Percentiles rank a stretch among this genome's conserved stretches.
phyloP scores from a whole-genome alignment of 148 eudicot genomes.

The Diospyros lotus region DNA sequence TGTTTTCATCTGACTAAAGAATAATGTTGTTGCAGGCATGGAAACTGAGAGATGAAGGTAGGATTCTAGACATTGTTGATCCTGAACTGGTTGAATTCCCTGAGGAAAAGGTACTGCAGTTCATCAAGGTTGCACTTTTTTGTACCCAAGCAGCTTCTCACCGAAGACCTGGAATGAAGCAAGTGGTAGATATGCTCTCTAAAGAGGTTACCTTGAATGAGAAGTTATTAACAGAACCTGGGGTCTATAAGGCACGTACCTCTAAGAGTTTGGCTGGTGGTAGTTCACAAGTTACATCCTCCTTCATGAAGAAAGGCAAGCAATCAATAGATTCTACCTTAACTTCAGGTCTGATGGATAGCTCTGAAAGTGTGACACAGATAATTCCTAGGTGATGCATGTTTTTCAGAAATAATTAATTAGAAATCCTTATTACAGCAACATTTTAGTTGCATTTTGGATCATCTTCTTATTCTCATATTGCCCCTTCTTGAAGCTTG shows the following conservation, averaged over 20 bases:
- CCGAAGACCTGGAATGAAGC: constrained; percentile 56
- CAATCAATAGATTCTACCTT: constrained; percentile 13
- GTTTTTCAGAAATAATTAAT: no score
- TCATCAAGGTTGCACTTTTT: constrained; percentile 48
- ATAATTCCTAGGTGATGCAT: constrained; percentile 37
- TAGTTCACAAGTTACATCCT: constrained; percentile 15
- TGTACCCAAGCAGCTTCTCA: constrained; percentile 54
- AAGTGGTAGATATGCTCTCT: constrained; percentile 58
- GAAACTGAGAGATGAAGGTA: constrained; percentile 41
- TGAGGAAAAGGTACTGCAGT: constrained; percentile 34
- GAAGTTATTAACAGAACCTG: constrained; percentile 37
- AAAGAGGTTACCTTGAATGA: constrained; percentile 39
- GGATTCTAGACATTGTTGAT: constrained; percentile 52
- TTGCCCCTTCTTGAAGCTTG: no score
- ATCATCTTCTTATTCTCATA: no score
- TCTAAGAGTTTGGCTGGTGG: constrained; percentile 5
- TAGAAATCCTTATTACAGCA: no score
- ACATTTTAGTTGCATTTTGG: no score
- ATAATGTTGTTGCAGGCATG: constrained; percentile 30
- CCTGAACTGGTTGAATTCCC: constrained; percentile 43
- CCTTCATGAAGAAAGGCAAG: constrained; percentile 14
- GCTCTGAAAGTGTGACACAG: constrained; percentile 16
- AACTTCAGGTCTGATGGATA: constrained; percentile 10
- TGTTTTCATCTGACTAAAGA: background rate
- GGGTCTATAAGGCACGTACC: constrained; percentile 24